Base-by-base conservation (phyloP, 2,329 filamentous ascomycete species). In the Calonectria fujianensis region DNA sequence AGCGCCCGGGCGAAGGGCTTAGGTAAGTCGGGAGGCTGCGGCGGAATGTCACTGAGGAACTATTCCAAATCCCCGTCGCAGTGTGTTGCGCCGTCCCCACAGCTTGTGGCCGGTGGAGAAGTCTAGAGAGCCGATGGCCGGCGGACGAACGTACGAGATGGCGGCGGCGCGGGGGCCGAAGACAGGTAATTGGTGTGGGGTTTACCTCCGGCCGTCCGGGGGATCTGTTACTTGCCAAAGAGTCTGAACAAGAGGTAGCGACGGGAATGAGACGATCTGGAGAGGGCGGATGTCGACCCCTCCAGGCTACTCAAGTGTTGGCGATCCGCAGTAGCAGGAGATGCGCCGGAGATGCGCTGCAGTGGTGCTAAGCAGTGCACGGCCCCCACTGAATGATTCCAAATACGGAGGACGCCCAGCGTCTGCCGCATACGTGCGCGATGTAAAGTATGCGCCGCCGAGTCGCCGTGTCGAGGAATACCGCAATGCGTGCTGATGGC, bases 1-100 rank as follows among this genome's bases (percentile, higher is more conserved):
- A 67, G 67, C 63, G 67, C 51, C 45, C 67, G 67, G 67, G n/a
- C 32, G 52, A 61, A 48, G 35, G 67, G 72, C 61, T 74, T 70
- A 70, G 51, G 51, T 70, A 74, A 74, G 67, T 41, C 13, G 41
- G 27, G 51, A 54, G 27, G 37, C 50, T 39, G 32, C 27, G 50
- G 41, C 31, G 45, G 35, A 35, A 48, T 64, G 37, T 48, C 57
- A 57, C 31, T 69, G n/a, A 51, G 51, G 16, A 59, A 20, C 57
- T 63, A 63, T 63, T 63, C 50, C 51, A 48, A 52, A 48, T 24
- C 16, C 54, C 31, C 24, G 51, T 29, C 51, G 41, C 54, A 32
- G 70, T 32, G 48, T 18, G 18, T 37, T 52, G n/a, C 41, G 20
- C 31, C 18, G 66, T 73, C 59, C 50, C 65, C 71, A 73, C 66